Base-by-base conservation (phyloP, 1,284 basidiomycete genomes). In the Puccinia polysora region DNA sequence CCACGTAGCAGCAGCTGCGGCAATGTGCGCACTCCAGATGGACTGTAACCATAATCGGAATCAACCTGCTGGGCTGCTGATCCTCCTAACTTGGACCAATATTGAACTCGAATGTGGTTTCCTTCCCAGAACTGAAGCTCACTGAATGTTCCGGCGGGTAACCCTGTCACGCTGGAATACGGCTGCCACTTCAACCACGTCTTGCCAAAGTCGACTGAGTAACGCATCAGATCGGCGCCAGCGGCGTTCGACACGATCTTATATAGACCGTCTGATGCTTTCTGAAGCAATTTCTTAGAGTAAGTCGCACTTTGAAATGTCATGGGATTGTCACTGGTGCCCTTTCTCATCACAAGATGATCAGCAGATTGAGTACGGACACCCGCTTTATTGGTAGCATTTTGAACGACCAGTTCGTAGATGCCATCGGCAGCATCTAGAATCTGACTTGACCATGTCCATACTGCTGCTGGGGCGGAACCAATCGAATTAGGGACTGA, bases 201-300 rank as follows among this genome's bases (percentile, higher is more conserved):
- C 80, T 85, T 83, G n/a, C 89, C 90, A 77, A 89, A 94, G 81
- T 93, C 88, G 81, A 86, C 85, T 8, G 89, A 87, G 80, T 91
- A 93, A 56, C 91, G 85, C 82, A 90, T 87, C 82, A 82, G 86
- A 75, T 94, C 90, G n/a, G 91, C 91, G 63, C 91, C 91, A 58
- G 84, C 84, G 2, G 91, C 91, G 58, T 84, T 85, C 81, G 94
- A 91, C 1, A 85, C 86, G 79, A 91, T 89, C 40, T 65, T 47
- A 2, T 83, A 85, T 79, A 88, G 91, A 75, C 86, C 81, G 74
- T 84, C 81, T 7, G 84, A 82, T 65, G 84, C 82, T 49, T 58
- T 59, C 23, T 83, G 83, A 77, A 93, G 86, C 1, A 89, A 83
- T 49, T 80, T 81, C 52, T 81, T 83, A 78, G 88, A 85, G 78